These are phyloP conservation scores for Lanmaoa pseudosensibilis DNA, from an alignment of 768 basidiomycete genomes.

Conservation along the genomic window DNA sequence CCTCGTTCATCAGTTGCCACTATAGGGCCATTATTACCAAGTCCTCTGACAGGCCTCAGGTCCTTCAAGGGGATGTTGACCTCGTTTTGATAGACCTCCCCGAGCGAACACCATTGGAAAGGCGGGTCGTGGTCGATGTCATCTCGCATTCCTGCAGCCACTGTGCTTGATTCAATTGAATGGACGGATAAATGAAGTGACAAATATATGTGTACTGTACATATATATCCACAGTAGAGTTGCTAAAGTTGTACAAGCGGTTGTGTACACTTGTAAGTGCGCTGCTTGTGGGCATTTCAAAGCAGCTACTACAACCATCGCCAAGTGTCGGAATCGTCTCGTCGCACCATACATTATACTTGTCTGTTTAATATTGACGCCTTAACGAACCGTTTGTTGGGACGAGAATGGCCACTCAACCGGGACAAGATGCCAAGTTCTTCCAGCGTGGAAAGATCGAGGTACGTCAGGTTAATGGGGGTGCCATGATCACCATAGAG, in stretches of 20 bases:
- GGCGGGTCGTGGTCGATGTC: neutral
- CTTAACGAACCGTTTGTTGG: neutral
- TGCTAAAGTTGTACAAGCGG: neutral
- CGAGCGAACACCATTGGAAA: neutral
- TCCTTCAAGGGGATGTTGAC: too few relatives aligned
- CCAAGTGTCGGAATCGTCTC: neutral
- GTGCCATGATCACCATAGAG: conserved; percentile 10
- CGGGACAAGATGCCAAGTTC: conserved; percentile 89
- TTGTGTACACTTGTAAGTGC: neutral
- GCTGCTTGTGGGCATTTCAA: neutral
- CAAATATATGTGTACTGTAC: neutral
- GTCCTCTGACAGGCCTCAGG: neutral
- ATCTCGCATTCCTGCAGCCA: neutral
- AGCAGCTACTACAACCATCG: neutral
- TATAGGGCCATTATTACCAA: neutral
- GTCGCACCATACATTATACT: neutral
- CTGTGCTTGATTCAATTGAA: neutral
- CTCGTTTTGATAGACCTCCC: neutral
- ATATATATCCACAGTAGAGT: neutral
- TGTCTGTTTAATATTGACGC: neutral
- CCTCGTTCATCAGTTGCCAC: conserved; percentile 22
- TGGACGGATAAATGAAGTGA: neutral
- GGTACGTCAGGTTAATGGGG: conserved; percentile 41
- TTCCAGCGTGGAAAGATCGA: conserved; percentile 91
- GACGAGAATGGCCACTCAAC: conserved; percentile 45